A percentile compares a stretch with the other conserved stretches of the same genome.
phyloP scores from a whole-genome alignment of 1,284 basidiomycete species.

The Tilletia horrida region DNA sequence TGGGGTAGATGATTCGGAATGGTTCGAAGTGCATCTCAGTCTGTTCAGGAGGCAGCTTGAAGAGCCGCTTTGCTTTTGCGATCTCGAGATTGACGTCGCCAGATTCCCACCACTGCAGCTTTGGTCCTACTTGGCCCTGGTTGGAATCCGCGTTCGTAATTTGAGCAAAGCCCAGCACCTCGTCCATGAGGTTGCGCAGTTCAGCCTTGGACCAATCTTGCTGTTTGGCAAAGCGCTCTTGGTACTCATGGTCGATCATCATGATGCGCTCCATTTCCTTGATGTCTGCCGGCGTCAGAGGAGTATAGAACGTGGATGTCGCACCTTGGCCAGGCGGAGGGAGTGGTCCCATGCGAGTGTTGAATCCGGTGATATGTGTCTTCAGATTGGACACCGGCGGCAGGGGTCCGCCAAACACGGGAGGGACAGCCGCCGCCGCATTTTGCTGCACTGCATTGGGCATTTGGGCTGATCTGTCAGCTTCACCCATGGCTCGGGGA shows the following conservation, averaged over 20 bases:
- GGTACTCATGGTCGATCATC: slow-evolving; percentile 60
- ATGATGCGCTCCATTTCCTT: slow-evolving; percentile 61
- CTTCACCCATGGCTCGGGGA: too few species aligned
- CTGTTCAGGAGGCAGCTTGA: not conserved
- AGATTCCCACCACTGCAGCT: slow-evolving; percentile 48
- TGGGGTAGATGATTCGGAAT: slow-evolving; percentile 41
- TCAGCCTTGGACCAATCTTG: slow-evolving; percentile 34
- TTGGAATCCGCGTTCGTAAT: slow-evolving; percentile 31
- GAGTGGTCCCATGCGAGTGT: slow-evolving; percentile 67
- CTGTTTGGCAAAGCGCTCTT: slow-evolving; percentile 51
- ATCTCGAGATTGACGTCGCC: slow-evolving; percentile 30
- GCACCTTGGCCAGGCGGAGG: slow-evolving; percentile 61
- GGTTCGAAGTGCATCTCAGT: slow-evolving; percentile 26
- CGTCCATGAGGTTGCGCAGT: slow-evolving; percentile 36
- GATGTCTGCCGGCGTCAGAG: slow-evolving; percentile 61
- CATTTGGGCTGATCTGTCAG: not conserved
- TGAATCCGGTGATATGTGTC: slow-evolving; percentile 63
- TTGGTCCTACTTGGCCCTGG: slow-evolving; percentile 16
- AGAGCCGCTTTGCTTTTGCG: slow-evolving; percentile 20
- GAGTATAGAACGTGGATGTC: slow-evolving; percentile 61
- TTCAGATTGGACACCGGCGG: slow-evolving; percentile 41
- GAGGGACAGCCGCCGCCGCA: slow-evolving; percentile 48
- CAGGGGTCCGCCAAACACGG: slow-evolving; percentile 54
- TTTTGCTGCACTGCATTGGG: slow-evolving; percentile 34
- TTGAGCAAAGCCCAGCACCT: slow-evolving; percentile 31